phyloP scores from a whole-genome alignment of 73 alveolate genomes.

The Paraurostyla sp. region DNA sequence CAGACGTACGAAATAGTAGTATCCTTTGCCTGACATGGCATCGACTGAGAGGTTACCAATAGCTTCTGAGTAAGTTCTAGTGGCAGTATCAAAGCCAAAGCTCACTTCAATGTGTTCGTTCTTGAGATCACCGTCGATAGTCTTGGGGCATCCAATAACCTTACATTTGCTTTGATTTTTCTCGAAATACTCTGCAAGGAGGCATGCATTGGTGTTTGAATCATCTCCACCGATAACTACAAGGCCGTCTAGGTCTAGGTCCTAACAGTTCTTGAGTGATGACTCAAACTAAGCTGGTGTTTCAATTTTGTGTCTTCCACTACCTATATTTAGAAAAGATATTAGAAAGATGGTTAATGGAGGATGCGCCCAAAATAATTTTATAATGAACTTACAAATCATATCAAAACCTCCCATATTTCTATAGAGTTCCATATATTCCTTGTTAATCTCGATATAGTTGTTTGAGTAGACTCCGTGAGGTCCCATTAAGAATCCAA shows the following conservation, averaged over 20 bases:
- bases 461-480: slow-evolving; percentile 95
- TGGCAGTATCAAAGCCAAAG: slow-evolving; percentile 99
- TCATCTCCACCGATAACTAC: slow-evolving; percentile 99
- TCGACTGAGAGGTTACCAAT: slow-evolving; percentile 96
- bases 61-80: slow-evolving; percentile 96
- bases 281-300: slow-evolving; percentile 85
- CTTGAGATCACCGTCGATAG: slow-evolving; percentile 99
- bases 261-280: slow-evolving; percentile 76
- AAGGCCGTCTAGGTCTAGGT: slow-evolving; percentile 94
- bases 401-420: slow-evolving; percentile 99
- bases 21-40: slow-evolving; percentile 83
- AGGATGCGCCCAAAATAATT: background rate
- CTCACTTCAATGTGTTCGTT: slow-evolving; percentile 93
- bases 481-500: slow-evolving; percentile 98
- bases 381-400: slow-evolving; percentile 78
- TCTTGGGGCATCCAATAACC: slow-evolving; percentile 98
- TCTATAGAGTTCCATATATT: slow-evolving; percentile 94
- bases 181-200: slow-evolving; percentile 98
- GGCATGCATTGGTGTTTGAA: slow-evolving; percentile 97
- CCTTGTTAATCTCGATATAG: slow-evolving; percentile 92
- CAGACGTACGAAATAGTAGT: slow-evolving; percentile 97
- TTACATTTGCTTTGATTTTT: slow-evolving; percentile 83
- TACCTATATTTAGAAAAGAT: slow-evolving; percentile 54
- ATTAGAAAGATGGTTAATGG: background rate
- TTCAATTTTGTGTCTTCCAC: slow-evolving; percentile 97